Percentiles rank a stretch among this genome's conserved stretches.
These are phyloP conservation scores for Myrmaecium sp. DNA, from an alignment of 2,329 filamentous ascomycete species.

Conservation along the genomic window DNA sequence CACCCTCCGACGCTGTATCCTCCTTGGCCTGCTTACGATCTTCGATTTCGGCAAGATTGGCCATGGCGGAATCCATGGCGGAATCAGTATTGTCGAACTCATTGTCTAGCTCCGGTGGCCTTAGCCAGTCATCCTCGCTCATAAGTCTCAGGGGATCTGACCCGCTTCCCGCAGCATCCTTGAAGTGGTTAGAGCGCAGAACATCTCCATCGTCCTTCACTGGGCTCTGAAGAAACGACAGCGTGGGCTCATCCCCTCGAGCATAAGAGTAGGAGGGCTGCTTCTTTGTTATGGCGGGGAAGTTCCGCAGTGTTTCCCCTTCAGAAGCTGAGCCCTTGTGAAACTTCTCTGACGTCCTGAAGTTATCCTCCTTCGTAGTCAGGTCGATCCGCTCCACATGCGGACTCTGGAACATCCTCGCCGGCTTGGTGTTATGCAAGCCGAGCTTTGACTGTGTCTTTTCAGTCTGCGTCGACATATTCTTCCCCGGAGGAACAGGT, in stretches of 20 bases:
- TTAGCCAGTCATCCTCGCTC: no score
- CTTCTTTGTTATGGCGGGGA: slow-evolving; percentile 12
- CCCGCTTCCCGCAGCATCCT: no score
- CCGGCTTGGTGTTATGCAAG: not conserved
- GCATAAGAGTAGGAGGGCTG: slow-evolving; percentile 14
- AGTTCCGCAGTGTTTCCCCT: slow-evolving; percentile 8
- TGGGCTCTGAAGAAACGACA: slow-evolving; percentile 11
- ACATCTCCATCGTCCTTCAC: no score
- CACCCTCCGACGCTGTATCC: not conserved
- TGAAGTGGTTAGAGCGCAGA: no score
- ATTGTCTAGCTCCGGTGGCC: no score
- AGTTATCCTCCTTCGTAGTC: slow-evolving; percentile 16
- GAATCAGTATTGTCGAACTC: slow-evolving; percentile 14
- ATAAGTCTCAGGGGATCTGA: no score
- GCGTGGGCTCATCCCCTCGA: slow-evolving; percentile 8
- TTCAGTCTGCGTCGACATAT: slow-evolving; percentile 10
- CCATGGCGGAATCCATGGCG: slow-evolving; percentile 13
- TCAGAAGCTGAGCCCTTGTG: slow-evolving; percentile 8
- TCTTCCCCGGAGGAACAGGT: slow-evolving; percentile 3
- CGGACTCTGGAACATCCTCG: slow-evolving; percentile 4
- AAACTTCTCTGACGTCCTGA: slow-evolving; percentile 8
- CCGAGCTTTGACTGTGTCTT: slow-evolving; percentile 10
- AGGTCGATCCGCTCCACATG: slow-evolving; percentile 16
- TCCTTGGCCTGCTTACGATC: not conserved
- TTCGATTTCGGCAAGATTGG: slow-evolving; percentile 12